Base-by-base conservation (phyloP, 495 filamentous ascomycete species). In the Penicillium steckii region DNA sequence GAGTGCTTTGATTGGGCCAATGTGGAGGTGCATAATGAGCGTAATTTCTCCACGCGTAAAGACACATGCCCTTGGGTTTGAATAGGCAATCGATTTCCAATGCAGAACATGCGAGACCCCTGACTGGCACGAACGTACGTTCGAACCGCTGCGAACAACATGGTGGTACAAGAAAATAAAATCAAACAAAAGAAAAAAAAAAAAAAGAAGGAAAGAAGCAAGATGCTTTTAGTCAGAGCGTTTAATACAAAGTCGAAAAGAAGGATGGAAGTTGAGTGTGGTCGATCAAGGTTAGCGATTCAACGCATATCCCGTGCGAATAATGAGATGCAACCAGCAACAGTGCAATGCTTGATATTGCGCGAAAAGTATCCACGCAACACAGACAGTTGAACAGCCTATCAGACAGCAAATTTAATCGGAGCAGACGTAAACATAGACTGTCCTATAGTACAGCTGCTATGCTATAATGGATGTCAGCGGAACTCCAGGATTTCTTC, bases 71-170 rank as follows among this genome's bases (percentile, higher is more conserved):
- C 23, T 37, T 48, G 41, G 4, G 50, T 18, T 15, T 48, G 54
- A n/a, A 35, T 37, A n/a, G 33, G 8, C 25, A 45, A 19, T 9
- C 25, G 42, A 5, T 52, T 19, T 24, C 24, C 49, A 9, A 26
- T 38, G 12, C 32, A 21, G 27, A 50, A 19, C 1, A 43, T 12
- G 24, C 32, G 51, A 13, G 44, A 46, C 21, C 44, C 41, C 24
- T 50, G 50, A 25, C 32, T 27, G n/a, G 50, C 52, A 22, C 55
- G 53, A n/a, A 58, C 25, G 40, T 40, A 42, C 37, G 45, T 29
- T 25, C 55, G 52, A 13, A 15, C 44, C 29, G 46, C 56, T 23
- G 32, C 18, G 37, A 48, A 41, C 23, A 63, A 43, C 62, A 66
- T 66, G 45, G 46, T 56, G 46, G 29, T 43, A 55, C 46, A 40